Evolutionary conservation across 2,329 filamentous ascomycete genomes (phyloP).

Genomic region (Fusarium domesticum): DNA sequence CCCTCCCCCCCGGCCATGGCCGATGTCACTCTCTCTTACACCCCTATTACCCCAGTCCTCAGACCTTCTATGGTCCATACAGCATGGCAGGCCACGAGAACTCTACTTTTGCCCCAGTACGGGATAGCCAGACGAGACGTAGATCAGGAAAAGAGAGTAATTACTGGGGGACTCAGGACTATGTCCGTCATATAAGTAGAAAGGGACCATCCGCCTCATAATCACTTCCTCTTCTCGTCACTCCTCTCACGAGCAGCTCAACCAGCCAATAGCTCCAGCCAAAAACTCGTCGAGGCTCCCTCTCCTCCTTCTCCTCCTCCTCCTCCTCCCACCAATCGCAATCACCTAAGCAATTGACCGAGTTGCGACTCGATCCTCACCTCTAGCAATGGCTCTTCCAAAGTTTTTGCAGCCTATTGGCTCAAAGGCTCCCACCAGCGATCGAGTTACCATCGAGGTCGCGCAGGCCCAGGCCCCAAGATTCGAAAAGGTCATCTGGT

Average conservation of each 20-base stretch:
- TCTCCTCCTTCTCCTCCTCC: not conserved
- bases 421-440: slow-evolving; percentile 17
- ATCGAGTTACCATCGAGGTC: slow-evolving; percentile 30
- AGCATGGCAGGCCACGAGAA: not conserved
- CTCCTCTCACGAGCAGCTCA: not conserved
- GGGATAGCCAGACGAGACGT: not conserved
- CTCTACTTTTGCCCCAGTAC: not conserved
- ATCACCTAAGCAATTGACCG: slow-evolving; percentile 2
- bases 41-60: too few relatives aligned
- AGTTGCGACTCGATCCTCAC: not conserved
- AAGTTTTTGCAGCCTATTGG: slow-evolving; percentile 25
- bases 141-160: not conserved
- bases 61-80: too few relatives aligned
- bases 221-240: not conserved
- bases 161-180: not conserved
- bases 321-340: slow-evolving; percentile 2
- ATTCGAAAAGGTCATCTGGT: slow-evolving; percentile 57
- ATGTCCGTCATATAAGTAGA: not conserved
- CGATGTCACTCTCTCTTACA: too few relatives aligned
- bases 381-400: slow-evolving; percentile 23
- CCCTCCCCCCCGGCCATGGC: too few relatives aligned
- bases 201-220: not conserved
- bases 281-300: not conserved
- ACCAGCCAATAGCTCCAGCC: not conserved
- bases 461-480: slow-evolving; percentile 45